A percentile compares a stretch with the other conserved stretches of the same genome.
Conservation (phyloP, 352 stramenopile genomes). For the Saprolegnia diclina region DNA sequence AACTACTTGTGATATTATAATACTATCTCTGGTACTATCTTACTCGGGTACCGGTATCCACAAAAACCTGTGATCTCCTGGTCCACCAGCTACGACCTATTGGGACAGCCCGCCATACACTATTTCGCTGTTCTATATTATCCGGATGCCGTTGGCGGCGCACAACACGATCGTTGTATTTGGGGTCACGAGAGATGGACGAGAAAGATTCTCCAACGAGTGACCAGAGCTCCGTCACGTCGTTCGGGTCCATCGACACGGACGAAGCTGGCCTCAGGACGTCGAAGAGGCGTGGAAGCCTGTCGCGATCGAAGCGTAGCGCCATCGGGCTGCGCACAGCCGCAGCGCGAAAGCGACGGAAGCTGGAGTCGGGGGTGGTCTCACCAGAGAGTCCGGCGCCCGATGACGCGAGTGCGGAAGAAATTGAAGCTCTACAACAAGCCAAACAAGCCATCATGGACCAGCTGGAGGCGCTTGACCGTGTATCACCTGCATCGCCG, state of each 20-base stretch:
- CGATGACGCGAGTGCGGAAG: not conserved
- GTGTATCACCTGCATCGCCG: not conserved
- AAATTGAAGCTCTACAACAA: constrained; percentile 1
- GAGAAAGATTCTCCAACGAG: not conserved
- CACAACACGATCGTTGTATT: not conserved
- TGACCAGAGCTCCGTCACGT: not conserved
- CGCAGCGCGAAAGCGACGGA: constrained; percentile 14
- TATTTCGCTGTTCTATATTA: no score
- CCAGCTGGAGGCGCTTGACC: not conserved
- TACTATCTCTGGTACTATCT: no score
- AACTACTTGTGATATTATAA: no score
- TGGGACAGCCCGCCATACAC: no score
- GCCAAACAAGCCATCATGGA: constrained; percentile 13
- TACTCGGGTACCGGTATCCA: no score
- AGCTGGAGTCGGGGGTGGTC: not conserved
- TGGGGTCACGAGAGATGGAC: constrained; percentile 19
- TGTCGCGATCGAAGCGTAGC: constrained; percentile 7
- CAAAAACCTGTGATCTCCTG: no score
- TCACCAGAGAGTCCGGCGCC: not conserved
- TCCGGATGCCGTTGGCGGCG: no score
- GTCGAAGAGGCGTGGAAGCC: not conserved
- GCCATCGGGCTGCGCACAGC: constrained; percentile 5
- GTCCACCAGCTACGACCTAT: no score
- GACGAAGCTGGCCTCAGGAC: not conserved
- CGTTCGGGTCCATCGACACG: no score